Evolutionary conservation across 2,329 filamentous ascomycete genomes (phyloP).

Genomic region (Elsinoe perseae): DNA sequence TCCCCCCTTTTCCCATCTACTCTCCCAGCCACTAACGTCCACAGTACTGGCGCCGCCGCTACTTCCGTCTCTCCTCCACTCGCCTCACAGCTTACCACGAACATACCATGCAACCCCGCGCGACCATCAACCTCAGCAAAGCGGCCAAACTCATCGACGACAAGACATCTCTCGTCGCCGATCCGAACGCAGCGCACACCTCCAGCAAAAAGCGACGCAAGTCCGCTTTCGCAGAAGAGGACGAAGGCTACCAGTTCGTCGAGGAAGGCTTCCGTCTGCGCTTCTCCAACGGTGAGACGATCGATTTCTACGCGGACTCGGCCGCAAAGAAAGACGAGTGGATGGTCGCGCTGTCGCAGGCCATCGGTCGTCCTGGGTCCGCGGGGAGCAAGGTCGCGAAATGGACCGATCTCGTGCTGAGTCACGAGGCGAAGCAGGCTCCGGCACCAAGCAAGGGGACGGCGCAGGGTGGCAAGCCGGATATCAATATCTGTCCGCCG

Average conservation of each 20-base stretch:
- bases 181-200: slow-evolving; percentile 60
- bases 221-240: slow-evolving; percentile 93
- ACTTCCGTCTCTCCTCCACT: slow-evolving; percentile 86
- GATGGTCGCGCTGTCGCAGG: slow-evolving; percentile 80
- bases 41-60: slow-evolving; percentile 94
- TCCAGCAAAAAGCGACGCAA: slow-evolving; percentile 55
- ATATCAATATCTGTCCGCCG: slow-evolving; percentile 14
- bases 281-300: slow-evolving; percentile 95
- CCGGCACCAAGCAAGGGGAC: slow-evolving; percentile 1
- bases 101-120: slow-evolving; percentile 85
- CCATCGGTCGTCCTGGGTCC: slow-evolving; percentile 49
- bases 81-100: slow-evolving; percentile 96
- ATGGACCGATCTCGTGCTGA: slow-evolving; percentile 55
- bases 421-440: slow-evolving; percentile 18
- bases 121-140: slow-evolving; percentile 93
- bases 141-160: slow-evolving; percentile 92
- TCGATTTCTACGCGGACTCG: slow-evolving; percentile 95
- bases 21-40: slow-evolving; percentile 13
- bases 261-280: slow-evolving; percentile 98
- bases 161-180: slow-evolving; percentile 71
- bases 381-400: slow-evolving; percentile 40
- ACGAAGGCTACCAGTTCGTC: slow-evolving; percentile 99
- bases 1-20: slow-evolving; percentile 22
- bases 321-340: slow-evolving; percentile 82
- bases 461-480: not conserved